These are phyloP conservation scores for Sarocladium strictum DNA, from an alignment of 2,329 filamentous ascomycete genomes.

Conservation along the genomic window DNA sequence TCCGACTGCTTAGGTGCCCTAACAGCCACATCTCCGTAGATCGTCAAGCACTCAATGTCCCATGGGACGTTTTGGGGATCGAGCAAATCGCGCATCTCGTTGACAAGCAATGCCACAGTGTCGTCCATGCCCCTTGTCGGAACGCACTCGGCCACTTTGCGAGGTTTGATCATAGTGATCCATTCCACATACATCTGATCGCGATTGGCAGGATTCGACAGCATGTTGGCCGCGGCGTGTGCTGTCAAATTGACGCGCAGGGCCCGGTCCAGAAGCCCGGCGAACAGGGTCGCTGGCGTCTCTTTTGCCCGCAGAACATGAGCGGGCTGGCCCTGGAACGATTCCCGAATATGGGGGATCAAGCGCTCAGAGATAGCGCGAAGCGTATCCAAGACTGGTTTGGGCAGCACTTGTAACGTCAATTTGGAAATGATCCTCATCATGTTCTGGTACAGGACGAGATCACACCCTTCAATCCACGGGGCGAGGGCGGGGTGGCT, in stretches of 20 bases:
- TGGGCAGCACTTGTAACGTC: conserved; percentile 85
- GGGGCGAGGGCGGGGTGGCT: conserved; percentile 72
- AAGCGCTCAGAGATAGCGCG: conserved; percentile 79
- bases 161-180: conserved; percentile 59
- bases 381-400: conserved; percentile 79
- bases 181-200: conserved; percentile 96
- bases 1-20: conserved; percentile 28
- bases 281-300: conserved; percentile 82
- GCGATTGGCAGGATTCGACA: conserved; percentile 81
- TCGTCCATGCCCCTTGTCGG: conserved; percentile 61
- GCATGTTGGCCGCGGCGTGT: conserved; percentile 87
- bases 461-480: conserved; percentile 96
- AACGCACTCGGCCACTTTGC: conserved; percentile 58
- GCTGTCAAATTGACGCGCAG: conserved; percentile 89
- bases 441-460: conserved; percentile 94
- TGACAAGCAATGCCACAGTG: conserved; percentile 54
- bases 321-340: conserved; percentile 76
- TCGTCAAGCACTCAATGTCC: conserved; percentile 56
- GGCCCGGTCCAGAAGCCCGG: conserved; percentile 77
- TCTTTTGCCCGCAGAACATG: conserved; percentile 86
- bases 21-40: conserved; percentile 50
- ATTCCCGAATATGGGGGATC: conserved; percentile 74
- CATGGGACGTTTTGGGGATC: conserved; percentile 58
- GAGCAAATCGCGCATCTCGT: conserved; percentile 64
- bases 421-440: conserved; percentile 85